Conservation (phyloP, 257 asterid genomes). For the Lycium ferocissimum region DNA sequence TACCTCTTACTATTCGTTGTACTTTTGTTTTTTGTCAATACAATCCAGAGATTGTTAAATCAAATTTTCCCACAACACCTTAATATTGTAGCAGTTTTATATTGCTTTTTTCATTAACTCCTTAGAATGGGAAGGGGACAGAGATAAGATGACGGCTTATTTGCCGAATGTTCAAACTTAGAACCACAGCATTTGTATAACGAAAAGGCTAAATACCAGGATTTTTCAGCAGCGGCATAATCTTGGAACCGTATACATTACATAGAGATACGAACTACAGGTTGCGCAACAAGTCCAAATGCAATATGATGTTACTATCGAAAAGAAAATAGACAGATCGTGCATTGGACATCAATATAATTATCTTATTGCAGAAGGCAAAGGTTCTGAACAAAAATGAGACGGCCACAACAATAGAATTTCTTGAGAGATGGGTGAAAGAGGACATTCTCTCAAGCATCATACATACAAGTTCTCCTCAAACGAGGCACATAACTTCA, state of each 20-base stretch:
- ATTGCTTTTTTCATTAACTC: background rate
- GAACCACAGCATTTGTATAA: background rate
- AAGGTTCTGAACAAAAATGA: constrained; percentile 23
- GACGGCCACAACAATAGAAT: constrained; percentile 15
- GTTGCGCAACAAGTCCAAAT: constrained; percentile 6
- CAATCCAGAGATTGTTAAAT: background rate
- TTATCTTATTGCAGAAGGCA: constrained; percentile 20
- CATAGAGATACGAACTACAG: background rate
- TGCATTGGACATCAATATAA: background rate
- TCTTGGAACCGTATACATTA: background rate
- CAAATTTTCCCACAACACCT: background rate
- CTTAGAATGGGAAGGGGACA: background rate
- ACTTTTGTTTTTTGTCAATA: background rate
- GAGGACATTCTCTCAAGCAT: background rate
- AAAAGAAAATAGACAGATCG: background rate
- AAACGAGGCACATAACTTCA: background rate
- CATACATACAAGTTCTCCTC: constrained; percentile 24
- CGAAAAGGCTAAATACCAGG: background rate
- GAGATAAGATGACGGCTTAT: background rate
- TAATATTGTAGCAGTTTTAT: background rate
- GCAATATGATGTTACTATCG: background rate
- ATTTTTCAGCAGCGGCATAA: background rate
- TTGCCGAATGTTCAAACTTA: background rate
- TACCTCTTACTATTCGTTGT: background rate
- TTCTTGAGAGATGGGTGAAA: background rate